These are phyloP conservation scores for Periglandula ipomoeae DNA, from an alignment of 2,329 filamentous ascomycete genomes.

Conservation along the genomic window DNA sequence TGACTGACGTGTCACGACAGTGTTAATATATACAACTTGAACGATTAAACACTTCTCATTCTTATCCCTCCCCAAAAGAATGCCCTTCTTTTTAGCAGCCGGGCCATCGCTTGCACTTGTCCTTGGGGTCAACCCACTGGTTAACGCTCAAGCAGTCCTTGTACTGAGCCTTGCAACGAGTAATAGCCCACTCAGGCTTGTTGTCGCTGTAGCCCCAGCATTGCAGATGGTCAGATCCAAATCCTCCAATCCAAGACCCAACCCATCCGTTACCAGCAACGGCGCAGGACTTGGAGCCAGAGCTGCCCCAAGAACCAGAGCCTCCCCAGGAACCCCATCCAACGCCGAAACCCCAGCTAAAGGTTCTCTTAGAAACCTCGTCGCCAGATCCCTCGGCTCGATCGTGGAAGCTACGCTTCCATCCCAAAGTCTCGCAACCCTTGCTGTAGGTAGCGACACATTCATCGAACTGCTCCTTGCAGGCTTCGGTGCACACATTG, in stretches of 20 bases:
- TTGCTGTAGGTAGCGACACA: slow-evolving; percentile 40
- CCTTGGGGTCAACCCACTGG: slow-evolving; percentile 22
- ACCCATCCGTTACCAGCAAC: background rate
- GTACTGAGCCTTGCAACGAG: slow-evolving; percentile 41
- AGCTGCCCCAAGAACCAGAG: background rate
- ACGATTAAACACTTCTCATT: background rate
- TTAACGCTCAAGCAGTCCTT: slow-evolving; percentile 38
- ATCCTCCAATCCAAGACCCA: slow-evolving; percentile 8
- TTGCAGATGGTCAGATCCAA: slow-evolving; percentile 7
- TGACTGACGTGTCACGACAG: no score
- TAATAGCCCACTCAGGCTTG: slow-evolving; percentile 20
- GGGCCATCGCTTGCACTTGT: slow-evolving; percentile 32
- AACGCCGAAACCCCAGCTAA: background rate
- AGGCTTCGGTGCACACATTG: slow-evolving; percentile 41
- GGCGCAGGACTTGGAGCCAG: slow-evolving; percentile 5
- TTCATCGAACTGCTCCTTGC: slow-evolving; percentile 40
- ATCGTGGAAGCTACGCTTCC: slow-evolving; percentile 17
- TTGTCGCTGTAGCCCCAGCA: slow-evolving; percentile 23
- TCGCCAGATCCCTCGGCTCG: slow-evolving; percentile 15
- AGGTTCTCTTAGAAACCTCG: slow-evolving; percentile 15
- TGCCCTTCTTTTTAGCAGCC: slow-evolving; percentile 11
- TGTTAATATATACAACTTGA: background rate
- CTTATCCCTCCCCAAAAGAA: background rate
- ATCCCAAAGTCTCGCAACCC: slow-evolving; percentile 31
- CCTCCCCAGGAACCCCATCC: background rate